A percentile compares a stretch with the other conserved stretches of the same genome.
Evolutionary conservation across 2,329 filamentous ascomycete genomes (phyloP).

Genomic region (Arthrobotrys entomopaga): DNA sequence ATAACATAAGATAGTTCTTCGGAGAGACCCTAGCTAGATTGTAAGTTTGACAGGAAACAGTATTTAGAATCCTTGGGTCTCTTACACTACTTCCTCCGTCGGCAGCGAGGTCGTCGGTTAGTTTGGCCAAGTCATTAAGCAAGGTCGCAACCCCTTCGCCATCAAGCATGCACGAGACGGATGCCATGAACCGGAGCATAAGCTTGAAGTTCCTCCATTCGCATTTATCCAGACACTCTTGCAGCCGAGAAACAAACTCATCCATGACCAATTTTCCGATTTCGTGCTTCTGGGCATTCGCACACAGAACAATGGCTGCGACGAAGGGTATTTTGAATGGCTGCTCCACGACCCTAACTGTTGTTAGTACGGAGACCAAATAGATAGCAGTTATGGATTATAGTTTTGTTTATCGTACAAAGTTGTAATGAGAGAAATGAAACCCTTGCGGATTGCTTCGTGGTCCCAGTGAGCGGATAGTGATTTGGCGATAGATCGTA

Average conservation of each 20-base stretch:
- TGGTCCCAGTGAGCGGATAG: conserved; percentile 88
- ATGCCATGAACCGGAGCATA: conserved; percentile 86
- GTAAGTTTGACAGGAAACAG: conserved; percentile 1
- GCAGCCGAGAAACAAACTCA: conserved; percentile 72
- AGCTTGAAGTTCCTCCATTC: conserved; percentile 93
- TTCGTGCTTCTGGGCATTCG: conserved; percentile 80
- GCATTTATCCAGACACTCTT: conserved; percentile 75
- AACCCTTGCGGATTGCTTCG: conserved; percentile 76
- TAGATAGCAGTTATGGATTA: no score
- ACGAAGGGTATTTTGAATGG: conserved; percentile 98
- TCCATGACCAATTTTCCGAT: conserved; percentile 67
- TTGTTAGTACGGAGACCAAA: no score
- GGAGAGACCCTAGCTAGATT: conserved; percentile 32
- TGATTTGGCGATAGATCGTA: conserved; percentile 77
- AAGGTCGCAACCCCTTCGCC: conserved; percentile 86
- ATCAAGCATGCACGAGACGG: conserved; percentile 80
- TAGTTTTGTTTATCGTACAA: conserved; percentile 66
- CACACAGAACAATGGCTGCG: conserved; percentile 80
- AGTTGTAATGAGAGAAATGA: conserved; percentile 78
- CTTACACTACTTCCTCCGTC: conserved; percentile 64
- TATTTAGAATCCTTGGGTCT: background rate
- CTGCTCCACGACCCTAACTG: conserved; percentile 77
- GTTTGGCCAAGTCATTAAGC: conserved; percentile 82
- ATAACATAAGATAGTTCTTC: conserved; percentile 74
- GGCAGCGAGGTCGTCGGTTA: conserved; percentile 73